Base-by-base conservation (phyloP, 192 early-diverging fungal genomes). In the Coemansia sp. region DNA sequence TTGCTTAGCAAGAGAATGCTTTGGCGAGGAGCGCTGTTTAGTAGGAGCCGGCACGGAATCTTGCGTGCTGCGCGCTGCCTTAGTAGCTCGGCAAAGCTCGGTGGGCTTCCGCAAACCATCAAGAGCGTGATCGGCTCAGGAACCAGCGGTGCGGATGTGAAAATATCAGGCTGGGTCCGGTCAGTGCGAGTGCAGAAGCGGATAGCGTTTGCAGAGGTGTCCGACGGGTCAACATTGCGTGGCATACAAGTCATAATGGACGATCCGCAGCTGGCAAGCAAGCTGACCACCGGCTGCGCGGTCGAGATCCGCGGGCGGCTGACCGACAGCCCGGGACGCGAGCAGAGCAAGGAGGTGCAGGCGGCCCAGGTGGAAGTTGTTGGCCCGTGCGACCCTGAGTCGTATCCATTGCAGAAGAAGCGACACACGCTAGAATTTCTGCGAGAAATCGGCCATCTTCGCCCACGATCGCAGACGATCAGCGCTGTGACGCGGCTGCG, bases 401-500 rank as follows among this genome's bases (percentile, higher is more conserved):
- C 82, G 12, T 95, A 92, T 48, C 92, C 92, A 2, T 65, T 95
- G 40, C 89, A 92, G 68, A 95, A 95, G 73, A 89, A 90, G 48
- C 75, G 79, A 31, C 86, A 92, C 41, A 68, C 85, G 0, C 59
- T 87, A 17, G 89, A 90, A 48, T 88, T 89, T 65, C 53, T 95
- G 54, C 83, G 92, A 51, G 84, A 87, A 17, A 86, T 85, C 34
- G 72, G 79, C 1, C 85, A 95, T 51, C 60, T 95, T 31, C 82
- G 92, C 2, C 79, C 88, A 12, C 73, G 91, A 32, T 83, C 85
- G 27, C 85, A 85, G 59, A 89, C 84, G 22, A 88, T 88, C 29
- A 77, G 81, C 15, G 85, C 89, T 2, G 80, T 89, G 5, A 75
- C 86, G 25, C 82, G 90, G n/a, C 49, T 92, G 15, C 69, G 92